phyloP scores from a whole-genome alignment of 2,329 filamentous ascomycete species.

The Colletotrichum horii region DNA sequence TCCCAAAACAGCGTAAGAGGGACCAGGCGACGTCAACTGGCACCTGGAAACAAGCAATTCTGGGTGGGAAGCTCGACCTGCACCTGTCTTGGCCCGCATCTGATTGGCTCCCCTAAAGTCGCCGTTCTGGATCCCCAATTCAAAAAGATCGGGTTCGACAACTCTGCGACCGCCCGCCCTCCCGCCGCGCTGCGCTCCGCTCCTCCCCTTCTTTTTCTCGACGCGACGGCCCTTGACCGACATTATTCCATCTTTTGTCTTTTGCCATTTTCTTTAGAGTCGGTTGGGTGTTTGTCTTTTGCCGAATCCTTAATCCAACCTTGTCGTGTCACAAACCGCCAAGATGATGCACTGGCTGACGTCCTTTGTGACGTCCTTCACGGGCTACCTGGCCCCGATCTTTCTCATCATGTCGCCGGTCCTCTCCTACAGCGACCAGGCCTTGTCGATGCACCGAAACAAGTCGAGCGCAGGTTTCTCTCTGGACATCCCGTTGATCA shows the following conservation, averaged over 20 bases:
- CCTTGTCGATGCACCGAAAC: slow-evolving; percentile 66
- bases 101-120: slow-evolving; percentile 10
- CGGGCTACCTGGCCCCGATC: slow-evolving; percentile 64
- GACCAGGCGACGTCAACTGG: slow-evolving; percentile 6
- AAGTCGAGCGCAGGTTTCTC: slow-evolving; percentile 73
- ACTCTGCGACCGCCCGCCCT: slow-evolving; percentile 8
- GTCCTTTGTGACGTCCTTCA: slow-evolving; percentile 44
- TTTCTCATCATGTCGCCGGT: slow-evolving; percentile 70
- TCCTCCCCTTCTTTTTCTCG: slow-evolving; percentile 15
- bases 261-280: not conserved
- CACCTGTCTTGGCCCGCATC: not conserved
- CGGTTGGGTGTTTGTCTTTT: not conserved
- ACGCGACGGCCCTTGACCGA: slow-evolving; percentile 6
- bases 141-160: not conserved
- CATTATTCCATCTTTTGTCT: not conserved
- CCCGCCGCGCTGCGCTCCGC: slow-evolving; percentile 10
- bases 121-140: not conserved
- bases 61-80: not conserved
- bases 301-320: not conserved
- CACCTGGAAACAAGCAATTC: slow-evolving; percentile 19
- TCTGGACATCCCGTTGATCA: slow-evolving; percentile 74
- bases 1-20: not conserved
- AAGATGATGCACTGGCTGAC: slow-evolving; percentile 14
- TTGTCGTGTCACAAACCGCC: not conserved
- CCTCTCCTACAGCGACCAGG: slow-evolving; percentile 70